Base-by-base conservation (phyloP, 345 rosid genomes). In the Sisymbrium altissimum region DNA sequence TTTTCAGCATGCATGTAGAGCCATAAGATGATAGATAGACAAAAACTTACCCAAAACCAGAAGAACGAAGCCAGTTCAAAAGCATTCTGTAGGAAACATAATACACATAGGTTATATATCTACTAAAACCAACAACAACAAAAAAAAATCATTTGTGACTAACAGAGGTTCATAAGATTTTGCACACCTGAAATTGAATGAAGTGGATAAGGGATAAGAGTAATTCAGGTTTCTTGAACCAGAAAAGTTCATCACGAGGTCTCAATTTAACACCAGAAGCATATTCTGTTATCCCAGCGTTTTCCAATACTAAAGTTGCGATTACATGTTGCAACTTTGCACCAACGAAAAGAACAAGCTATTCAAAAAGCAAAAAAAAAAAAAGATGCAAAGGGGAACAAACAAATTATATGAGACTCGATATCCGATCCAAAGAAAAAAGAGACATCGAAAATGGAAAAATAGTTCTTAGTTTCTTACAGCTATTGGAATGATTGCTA, bases 31-130 rank as follows among this genome's bases (percentile, higher is more conserved):
- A 23, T 23, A 23, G 25, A 23, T 23, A 6, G 56, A 55, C 12
- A 56, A 29, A 14, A 39, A 40, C 61, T 68, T 89, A 91, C 98
- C 98, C 97, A 94, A 68, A 89, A 89, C 98, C 98, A 91, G 79
- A 91, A 89, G 85, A 91, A 94, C 1, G 98, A 89, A 64, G 98
- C 97, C 81, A 94, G 68, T 55, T 94, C 98, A 53, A 94, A 94
- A 21, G 98, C 88, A 75, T 94, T 94, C 98, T 94, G 91, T 81
- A 35, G 69, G 64, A 75, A 61, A 61, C 59, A 70, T 29, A 35
- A 15, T 30, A 41, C 23, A 23, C 3, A 23, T 23, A 23, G 25
- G 25, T 23, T 23, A 23, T 23, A 23, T 23, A 23, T 23, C 25
- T 23, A 23, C 25, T 23, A 23, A n/a, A 23, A 23, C 25, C 25